A percentile compares a stretch with the other conserved stretches of the same genome.
Conservation (phyloP, 139 green algal genomes). For the Tetraselmis striata region DNA sequence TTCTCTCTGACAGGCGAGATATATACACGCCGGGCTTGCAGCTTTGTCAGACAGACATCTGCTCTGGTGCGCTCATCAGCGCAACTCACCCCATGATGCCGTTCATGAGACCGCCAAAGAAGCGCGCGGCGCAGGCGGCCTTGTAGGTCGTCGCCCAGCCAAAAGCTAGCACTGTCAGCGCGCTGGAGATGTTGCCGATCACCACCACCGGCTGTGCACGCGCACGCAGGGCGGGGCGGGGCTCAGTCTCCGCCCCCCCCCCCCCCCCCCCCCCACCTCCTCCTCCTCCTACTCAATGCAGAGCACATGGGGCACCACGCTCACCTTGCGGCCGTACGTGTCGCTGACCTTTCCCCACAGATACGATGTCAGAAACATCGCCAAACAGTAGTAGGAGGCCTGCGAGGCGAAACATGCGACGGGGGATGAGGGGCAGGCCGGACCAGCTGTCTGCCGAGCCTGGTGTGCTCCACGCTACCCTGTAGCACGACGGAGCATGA, state of each 20-base stretch:
- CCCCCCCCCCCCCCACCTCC: too few relatives aligned
- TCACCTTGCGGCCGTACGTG: not conserved
- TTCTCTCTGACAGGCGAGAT: too few relatives aligned
- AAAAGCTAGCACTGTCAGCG: not conserved
- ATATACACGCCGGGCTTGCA: too few relatives aligned
- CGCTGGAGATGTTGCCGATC: not conserved
- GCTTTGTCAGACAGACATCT: conserved; percentile 2
- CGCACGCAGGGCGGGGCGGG: not conserved
- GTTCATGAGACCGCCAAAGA: not conserved
- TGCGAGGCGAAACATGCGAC: too few relatives aligned
- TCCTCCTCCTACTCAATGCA: not conserved
- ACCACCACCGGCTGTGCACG: not conserved
- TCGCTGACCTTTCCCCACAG: not conserved
- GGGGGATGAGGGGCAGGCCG: too few relatives aligned
- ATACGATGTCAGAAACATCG: not conserved
- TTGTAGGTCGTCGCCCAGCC: not conserved
- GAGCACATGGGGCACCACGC: not conserved
- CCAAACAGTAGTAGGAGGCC: not conserved
- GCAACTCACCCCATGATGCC: not conserved
- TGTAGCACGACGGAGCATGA: too few relatives aligned
- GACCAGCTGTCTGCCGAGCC: not conserved
- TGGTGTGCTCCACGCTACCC: not conserved
- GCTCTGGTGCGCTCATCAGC: too few relatives aligned
- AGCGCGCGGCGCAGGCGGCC: not conserved
- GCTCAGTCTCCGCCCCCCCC: too few relatives aligned